Base-by-base conservation (phyloP, 305 asterid species). In the Fraxinus ornus region DNA sequence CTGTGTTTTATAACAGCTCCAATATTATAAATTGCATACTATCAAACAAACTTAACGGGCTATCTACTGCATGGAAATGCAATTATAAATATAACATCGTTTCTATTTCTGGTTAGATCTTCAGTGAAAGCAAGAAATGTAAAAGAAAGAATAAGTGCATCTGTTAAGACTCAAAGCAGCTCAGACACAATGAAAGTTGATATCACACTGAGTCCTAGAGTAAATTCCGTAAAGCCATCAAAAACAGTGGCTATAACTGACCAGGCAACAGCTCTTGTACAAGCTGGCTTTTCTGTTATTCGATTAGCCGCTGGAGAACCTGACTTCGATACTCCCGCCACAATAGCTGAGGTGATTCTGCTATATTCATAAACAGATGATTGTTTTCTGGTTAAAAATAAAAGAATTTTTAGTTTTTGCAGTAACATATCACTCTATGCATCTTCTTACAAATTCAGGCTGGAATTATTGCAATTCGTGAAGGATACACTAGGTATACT, bases 291-390 rank as follows among this genome's bases (percentile, higher is more conserved):
- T 78, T 98, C 99, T 15, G 95, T 96, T 83, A 96, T 96, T 81
- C 86, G 98, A 62, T 88, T 96, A 80, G 97, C 99, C 0, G 98
- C 99, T 5, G 99, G 99, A 30, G 99, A 96, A 82, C 99, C 99
- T n/a, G 99, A 96, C 90, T 96, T 96, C 71, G 99, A 93, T 88
- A 96, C 98, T 86, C 99, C 99, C 13, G 79, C 93, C 75, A 81
- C 79, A 37, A 96, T 96, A 81, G 91, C 98, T 33, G 95, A 94
- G 98, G 99, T 96, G 86, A 73, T 32, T 62, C 36, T 68, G n/a
- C 6, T 55, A 55, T 5, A 55, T 55, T n/a, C 64, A 5, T n/a
- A 55, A 55, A 5, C 22, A 55, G 24, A n/a, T 5, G 8, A n/a
- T 55, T 15, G 64, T 17, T 55, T 55, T 68, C 19, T 12, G 19